Evolutionary conservation across 148 eudicot species (phyloP).

Genomic region (Amaranthus palmeri): DNA sequence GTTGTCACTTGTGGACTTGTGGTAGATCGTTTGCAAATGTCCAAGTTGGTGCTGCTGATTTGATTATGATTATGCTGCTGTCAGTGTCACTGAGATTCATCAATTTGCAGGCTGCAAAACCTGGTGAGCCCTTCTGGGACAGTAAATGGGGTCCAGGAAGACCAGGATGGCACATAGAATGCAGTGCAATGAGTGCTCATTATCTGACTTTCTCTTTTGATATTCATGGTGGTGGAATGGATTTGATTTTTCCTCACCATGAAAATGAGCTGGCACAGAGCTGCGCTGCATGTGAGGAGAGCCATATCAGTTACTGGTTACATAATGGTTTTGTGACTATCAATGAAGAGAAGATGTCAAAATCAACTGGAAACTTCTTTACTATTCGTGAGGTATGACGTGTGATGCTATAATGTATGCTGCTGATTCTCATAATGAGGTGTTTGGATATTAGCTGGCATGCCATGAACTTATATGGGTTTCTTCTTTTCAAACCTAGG

Average conservation of each 20-base stretch:
- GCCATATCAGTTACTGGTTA: conserved; percentile 70
- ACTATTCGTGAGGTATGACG: conserved; percentile 76
- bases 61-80: conserved; percentile 6
- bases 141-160: conserved; percentile 98
- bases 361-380: conserved; percentile 71
- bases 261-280: conserved; percentile 96
- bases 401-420: conserved; percentile 4
- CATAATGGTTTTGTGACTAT: conserved; percentile 84
- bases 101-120: conserved; percentile 73
- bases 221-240: conserved; percentile 95
- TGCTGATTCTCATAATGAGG: background rate
- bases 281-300: conserved; percentile 78
- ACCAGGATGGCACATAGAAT: conserved; percentile 99
- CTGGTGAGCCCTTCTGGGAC: conserved; percentile 81
- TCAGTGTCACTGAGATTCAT: background rate
- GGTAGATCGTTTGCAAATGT: too few relatives aligned
- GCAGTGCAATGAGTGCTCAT: conserved; percentile 93
- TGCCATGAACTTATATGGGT: conserved; percentile 4
- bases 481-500: conserved; percentile 36
- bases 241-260: conserved; percentile 85
- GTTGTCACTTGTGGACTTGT: too few relatives aligned
- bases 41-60: too few relatives aligned
- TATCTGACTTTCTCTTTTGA: conserved; percentile 68
- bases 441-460: background rate
- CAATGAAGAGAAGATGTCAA: conserved; percentile 84